phyloP scores from a whole-genome alignment of 31 red algal species.

The Odonthalia washingtoniensis region DNA sequence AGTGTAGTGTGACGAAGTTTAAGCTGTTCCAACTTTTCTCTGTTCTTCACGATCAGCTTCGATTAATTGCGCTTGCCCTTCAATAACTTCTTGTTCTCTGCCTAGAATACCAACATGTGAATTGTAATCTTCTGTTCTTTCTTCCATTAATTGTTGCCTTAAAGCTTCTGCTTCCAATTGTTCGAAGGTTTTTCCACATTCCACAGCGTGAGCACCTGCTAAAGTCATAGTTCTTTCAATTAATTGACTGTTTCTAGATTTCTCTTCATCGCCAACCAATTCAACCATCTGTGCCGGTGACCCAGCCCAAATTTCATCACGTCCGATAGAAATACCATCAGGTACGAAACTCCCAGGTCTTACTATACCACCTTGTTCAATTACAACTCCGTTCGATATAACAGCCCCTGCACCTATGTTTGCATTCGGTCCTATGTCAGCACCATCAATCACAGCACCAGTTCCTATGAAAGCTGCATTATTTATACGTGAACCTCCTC shows the following conservation, averaged over 20 bases:
- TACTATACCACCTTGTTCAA: conserved; percentile 51
- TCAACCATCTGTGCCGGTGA: conserved; percentile 66
- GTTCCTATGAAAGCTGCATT: conserved; percentile 61
- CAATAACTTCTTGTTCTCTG: conserved; percentile 72
- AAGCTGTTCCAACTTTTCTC: conserved; percentile 43
- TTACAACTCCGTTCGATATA: conserved; percentile 49
- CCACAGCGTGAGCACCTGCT: conserved; percentile 78
- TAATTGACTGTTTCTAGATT: conserved; percentile 22
- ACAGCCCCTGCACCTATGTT: conserved; percentile 74
- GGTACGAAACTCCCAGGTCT: conserved; percentile 62
- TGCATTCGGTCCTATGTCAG: conserved; percentile 65
- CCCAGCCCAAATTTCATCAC: conserved; percentile 78
- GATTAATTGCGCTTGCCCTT: conserved; percentile 59
- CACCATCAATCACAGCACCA: conserved; percentile 72
- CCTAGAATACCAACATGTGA: conserved; percentile 81
- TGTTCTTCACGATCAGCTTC: conserved; percentile 70
- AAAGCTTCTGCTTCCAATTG: conserved; percentile 87
- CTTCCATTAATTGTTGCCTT: conserved; percentile 66
- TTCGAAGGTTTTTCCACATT: conserved; percentile 86
- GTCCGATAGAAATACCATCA: conserved; percentile 45
- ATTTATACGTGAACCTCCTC: conserved; percentile 65
- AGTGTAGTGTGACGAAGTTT: too few species aligned
- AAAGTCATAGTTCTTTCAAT: conserved; percentile 58
- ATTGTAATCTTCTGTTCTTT: conserved; percentile 87
- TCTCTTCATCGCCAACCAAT: conserved; percentile 63